Conservation (phyloP, 2,329 filamentous ascomycete genomes). For the Neonectria ditissima region DNA sequence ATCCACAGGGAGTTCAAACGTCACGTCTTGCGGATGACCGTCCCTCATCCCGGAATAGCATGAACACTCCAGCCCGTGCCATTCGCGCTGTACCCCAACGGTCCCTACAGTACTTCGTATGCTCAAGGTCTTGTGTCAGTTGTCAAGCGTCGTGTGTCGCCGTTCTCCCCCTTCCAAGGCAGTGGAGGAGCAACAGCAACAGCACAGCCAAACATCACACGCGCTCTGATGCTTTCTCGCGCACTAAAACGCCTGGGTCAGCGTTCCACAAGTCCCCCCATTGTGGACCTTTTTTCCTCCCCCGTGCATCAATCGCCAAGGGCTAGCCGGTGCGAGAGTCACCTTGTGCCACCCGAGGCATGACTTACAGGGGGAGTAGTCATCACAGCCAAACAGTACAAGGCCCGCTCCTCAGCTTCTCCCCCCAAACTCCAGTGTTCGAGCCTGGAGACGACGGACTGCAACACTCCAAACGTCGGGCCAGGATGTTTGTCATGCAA, state of each 20-base stretch:
- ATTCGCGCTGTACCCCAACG: background rate
- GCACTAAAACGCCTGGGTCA: slow-evolving; percentile 7
- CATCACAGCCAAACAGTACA: background rate
- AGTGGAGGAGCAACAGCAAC: slow-evolving; percentile 5
- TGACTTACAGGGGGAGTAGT: slow-evolving; percentile 6
- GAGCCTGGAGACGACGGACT: no score
- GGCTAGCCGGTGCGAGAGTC: slow-evolving; percentile 18
- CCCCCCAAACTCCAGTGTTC: slow-evolving; percentile 9
- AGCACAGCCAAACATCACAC: slow-evolving; percentile 1
- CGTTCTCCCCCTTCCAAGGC: slow-evolving; percentile 6
- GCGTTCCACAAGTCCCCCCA: slow-evolving; percentile 28
- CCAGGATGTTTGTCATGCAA: slow-evolving; percentile 44
- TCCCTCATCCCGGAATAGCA: slow-evolving; percentile 21
- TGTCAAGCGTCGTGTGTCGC: background rate
- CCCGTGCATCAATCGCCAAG: slow-evolving; percentile 15
- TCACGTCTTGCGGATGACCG: slow-evolving; percentile 6
- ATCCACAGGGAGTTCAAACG: slow-evolving; percentile 12
- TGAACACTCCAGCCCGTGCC: slow-evolving; percentile 12
- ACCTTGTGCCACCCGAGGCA: slow-evolving; percentile 16
- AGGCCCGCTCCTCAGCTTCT: slow-evolving; percentile 7
- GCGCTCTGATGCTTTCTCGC: slow-evolving; percentile 8
- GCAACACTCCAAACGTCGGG: slow-evolving; percentile 33
- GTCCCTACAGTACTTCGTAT: background rate
- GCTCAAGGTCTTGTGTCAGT: background rate
- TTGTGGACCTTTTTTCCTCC: slow-evolving; percentile 14